Percentiles rank a stretch among this genome's conserved stretches.
Conservation (phyloP, 495 filamentous ascomycete species). For the Talaromyces borbonicus region DNA sequence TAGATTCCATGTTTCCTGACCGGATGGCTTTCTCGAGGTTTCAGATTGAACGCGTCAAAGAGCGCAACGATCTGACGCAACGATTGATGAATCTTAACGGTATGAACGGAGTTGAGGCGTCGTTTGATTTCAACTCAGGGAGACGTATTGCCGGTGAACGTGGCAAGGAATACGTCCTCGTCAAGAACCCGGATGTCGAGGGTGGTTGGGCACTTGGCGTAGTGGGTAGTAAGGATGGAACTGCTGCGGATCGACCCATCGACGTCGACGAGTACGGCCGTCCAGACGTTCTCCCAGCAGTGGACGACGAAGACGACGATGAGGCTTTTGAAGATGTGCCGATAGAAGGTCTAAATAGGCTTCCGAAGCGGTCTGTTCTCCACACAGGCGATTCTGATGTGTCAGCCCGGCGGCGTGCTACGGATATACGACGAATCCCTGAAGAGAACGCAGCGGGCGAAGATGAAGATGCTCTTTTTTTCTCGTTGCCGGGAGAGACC, state of each 20-base stretch:
- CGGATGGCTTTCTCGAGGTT: constrained; percentile 96
- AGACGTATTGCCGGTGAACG: constrained; percentile 79
- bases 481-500: constrained; percentile 37
- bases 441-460: constrained; percentile 18
- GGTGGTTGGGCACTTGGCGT: constrained; percentile 97
- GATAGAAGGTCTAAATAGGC: constrained; percentile 81
- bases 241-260: constrained; percentile 71
- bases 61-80: constrained; percentile 92
- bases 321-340: constrained; percentile 91
- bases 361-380: constrained; percentile 54
- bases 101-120: constrained; percentile 66
- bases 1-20: constrained; percentile 93
- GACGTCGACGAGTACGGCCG: constrained; percentile 67
- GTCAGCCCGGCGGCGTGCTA: constrained; percentile 23
- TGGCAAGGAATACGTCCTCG: constrained; percentile 86
- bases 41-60: constrained; percentile 86
- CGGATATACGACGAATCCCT: constrained; percentile 20
- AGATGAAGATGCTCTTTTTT: constrained; percentile 53
- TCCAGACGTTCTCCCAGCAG: constrained; percentile 35
- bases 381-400: constrained; percentile 29
- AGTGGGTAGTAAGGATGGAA: constrained; percentile 71
- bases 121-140: constrained; percentile 47
- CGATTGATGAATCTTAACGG: constrained; percentile 90
- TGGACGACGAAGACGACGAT: constrained; percentile 47
- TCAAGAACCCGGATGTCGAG: constrained; percentile 88